Percentiles rank a stretch among this genome's conserved stretches.
phyloP scores from a whole-genome alignment of 129 eudicot genomes.

The Centaurea solstitialis region DNA sequence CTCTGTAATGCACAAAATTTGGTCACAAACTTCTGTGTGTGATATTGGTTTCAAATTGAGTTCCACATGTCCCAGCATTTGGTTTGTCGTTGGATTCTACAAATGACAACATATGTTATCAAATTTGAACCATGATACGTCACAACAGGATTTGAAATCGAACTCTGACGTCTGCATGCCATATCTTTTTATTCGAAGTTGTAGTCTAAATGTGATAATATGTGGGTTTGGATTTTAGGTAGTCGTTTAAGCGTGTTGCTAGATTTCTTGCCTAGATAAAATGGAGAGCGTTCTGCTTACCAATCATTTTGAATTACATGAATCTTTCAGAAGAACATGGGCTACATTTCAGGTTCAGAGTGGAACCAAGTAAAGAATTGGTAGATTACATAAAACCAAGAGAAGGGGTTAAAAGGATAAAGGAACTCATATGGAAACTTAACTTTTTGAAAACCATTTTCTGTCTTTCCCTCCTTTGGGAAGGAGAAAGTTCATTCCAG shows the following conservation, averaged over 20 bases:
- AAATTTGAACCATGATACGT: neutral
- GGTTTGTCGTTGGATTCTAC: neutral
- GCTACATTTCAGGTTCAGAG: neutral
- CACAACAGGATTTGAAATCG: neutral
- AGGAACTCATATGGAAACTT: neutral
- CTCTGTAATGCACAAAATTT: neutral
- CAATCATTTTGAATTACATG: neutral
- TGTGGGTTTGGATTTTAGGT: neutral
- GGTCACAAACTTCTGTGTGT: neutral
- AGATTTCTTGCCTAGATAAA: neutral
- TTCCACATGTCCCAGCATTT: neutral
- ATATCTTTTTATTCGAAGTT: neutral
- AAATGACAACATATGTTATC: neutral
- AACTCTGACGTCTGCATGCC: neutral
- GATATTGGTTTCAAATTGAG: neutral
- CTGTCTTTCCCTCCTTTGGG: neutral
- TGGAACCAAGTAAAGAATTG: neutral
- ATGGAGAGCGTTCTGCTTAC: neutral
- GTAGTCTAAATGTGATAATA: neutral
- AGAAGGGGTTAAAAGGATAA: neutral
- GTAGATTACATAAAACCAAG: neutral
- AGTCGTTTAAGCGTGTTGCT: neutral
- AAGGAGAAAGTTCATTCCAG: neutral
- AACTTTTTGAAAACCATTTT: neutral
- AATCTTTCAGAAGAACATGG: neutral